Base-by-base conservation (phyloP, 495 filamentous ascomycete genomes). In the Cryomyces minteri region DNA sequence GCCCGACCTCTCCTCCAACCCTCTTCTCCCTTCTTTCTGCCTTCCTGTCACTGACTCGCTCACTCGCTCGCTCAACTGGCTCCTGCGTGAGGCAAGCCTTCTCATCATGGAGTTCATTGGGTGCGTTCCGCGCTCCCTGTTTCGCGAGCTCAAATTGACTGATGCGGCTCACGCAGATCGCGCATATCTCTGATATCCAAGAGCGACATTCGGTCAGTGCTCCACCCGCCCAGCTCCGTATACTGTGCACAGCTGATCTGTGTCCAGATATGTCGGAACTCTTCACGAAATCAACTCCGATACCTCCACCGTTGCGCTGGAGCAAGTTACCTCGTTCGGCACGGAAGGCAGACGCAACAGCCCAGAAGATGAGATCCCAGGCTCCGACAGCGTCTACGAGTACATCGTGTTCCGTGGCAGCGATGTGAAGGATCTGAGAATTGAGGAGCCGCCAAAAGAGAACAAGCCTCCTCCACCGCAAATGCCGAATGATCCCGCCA, bases 361-460 rank as follows among this genome's bases (percentile, higher is more conserved):
- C 45, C 82, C 80, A 5, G 71, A 74, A 5, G 81, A 90, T 34
- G 86, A 93, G 63, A 78, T 94, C 37, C 64, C 81, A 25, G 71
- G 82, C 5, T 88, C 84, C 0, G 74, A 83, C 44, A 80, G 79
- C 52, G 67, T 95, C 54, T 99, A 95, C 67, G 92, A 96, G 59
- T 96, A 99, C 69, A 95, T 99, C 55, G 88, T 99, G 48, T 99
- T 99, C 61, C 83, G 88, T 40, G 90, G 92, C 44, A 94, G 86
- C 61, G 90, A 99, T 70, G 90, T 99, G 57, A 96, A 96, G 66
- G 88, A 99, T 60, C 73, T 99, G 54, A 79, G 82, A 46, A 83
- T 99, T 54, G 87, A 92, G 49, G 79, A 90, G 52, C 69, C 74
- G 36, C 75, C 80, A 5, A 81, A 87, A 60, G 80, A 90, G 59